A percentile compares a stretch with the other conserved stretches of the same genome.
Evolutionary conservation across 2,329 filamentous ascomycete genomes (phyloP).

Genomic region (Xylariaceae sp.): DNA sequence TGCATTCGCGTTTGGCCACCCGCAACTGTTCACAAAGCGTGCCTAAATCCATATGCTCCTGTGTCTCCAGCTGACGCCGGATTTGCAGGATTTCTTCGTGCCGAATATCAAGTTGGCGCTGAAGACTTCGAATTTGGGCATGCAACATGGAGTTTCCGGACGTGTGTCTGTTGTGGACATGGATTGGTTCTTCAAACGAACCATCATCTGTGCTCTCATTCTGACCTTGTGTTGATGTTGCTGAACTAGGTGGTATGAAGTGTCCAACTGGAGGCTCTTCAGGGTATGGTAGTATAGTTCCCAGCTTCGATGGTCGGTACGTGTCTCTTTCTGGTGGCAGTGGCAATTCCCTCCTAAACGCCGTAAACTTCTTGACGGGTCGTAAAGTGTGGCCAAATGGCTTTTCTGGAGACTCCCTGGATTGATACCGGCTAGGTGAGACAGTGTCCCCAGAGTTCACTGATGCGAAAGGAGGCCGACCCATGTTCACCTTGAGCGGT

Average conservation of each 20-base stretch:
- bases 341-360: slow-evolving; percentile 21
- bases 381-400: slow-evolving; percentile 16
- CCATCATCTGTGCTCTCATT: not conserved
- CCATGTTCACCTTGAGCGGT: not conserved
- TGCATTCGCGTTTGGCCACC: slow-evolving; percentile 37
- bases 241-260: slow-evolving; percentile 32
- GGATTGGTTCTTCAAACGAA: not conserved
- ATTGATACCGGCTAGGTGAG: not conserved
- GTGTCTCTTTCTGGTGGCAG: slow-evolving; percentile 10
- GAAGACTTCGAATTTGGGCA: slow-evolving; percentile 45
- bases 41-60: slow-evolving; percentile 40
- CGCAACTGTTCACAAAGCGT: slow-evolving; percentile 46
- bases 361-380: slow-evolving; percentile 15
- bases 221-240: slow-evolving; percentile 21
- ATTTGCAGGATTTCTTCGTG: slow-evolving; percentile 44
- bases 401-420: slow-evolving; percentile 13
- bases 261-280: slow-evolving; percentile 38
- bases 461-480: not conserved
- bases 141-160: slow-evolving; percentile 38
- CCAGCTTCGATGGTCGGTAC: slow-evolving; percentile 31
- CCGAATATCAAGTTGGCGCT: slow-evolving; percentile 41
- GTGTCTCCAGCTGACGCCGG: slow-evolving; percentile 42
- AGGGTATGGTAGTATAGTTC: slow-evolving; percentile 36
- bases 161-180: not conserved
- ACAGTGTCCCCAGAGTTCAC: not conserved